Conservation (phyloP, 2,329 filamentous ascomycete species). For the Hortaea werneckii region DNA sequence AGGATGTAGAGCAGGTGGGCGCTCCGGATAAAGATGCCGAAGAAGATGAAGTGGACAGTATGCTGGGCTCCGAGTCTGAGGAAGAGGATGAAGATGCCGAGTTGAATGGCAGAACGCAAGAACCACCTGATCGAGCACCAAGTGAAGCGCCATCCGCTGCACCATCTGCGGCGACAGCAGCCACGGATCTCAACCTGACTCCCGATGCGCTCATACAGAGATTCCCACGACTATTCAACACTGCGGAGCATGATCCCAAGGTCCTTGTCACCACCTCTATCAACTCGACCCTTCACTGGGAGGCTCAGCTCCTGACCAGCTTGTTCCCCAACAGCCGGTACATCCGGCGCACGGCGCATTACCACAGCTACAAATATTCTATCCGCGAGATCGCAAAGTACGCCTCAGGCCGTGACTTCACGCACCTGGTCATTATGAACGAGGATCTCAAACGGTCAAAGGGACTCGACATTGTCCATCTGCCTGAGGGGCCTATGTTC, state of each 20-base stretch:
- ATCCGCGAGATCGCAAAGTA: conserved; percentile 83
- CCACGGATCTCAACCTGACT: conserved; percentile 50
- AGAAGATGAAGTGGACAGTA: conserved; percentile 24
- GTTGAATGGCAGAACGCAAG: conserved; percentile 4
- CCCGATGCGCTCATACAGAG: conserved; percentile 51
- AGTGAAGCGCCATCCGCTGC: conserved; percentile 43
- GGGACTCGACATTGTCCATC: conserved; percentile 72
- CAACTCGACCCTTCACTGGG: conserved; percentile 76
- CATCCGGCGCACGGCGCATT: conserved; percentile 74
- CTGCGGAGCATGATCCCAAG: conserved; percentile 56
- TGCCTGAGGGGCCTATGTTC: conserved; percentile 80
- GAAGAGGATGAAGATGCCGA: conserved; percentile 24
- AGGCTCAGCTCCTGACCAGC: conserved; percentile 66
- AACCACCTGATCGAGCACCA: conserved; percentile 18
- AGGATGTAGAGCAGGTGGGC: conserved; percentile 6
- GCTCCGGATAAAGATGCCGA: conserved; percentile 7
- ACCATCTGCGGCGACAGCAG: conserved; percentile 39
- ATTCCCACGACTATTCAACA: conserved; percentile 50
- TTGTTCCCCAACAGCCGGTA: conserved; percentile 76
- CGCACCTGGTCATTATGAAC: conserved; percentile 71
- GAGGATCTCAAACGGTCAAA: conserved; percentile 81
- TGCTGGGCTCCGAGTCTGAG: conserved; percentile 10
- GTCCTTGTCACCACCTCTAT: conserved; percentile 85
- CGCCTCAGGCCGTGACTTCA: conserved; percentile 72
- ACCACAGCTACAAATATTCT: conserved; percentile 81